These are phyloP conservation scores for Penicillium crustosum DNA, from an alignment of 2,329 filamentous ascomycete species.

Conservation along the genomic window DNA sequence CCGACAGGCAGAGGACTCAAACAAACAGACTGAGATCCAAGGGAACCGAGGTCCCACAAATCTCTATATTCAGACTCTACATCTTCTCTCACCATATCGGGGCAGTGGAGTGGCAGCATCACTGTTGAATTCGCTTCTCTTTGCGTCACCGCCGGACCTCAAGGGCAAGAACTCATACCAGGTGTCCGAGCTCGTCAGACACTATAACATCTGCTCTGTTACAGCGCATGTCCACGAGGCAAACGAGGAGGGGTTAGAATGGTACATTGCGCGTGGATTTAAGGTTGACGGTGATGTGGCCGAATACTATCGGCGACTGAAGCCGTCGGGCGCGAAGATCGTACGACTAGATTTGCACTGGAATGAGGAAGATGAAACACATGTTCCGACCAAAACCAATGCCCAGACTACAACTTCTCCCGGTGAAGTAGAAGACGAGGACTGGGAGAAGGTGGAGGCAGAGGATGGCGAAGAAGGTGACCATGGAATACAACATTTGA, in stretches of 20 bases:
- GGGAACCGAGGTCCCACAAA: slow-evolving; percentile 34
- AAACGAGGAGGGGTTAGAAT: slow-evolving; percentile 59
- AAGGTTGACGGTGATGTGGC: slow-evolving; percentile 50
- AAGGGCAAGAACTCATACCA: slow-evolving; percentile 11
- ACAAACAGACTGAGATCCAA: not conserved
- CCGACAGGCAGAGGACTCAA: slow-evolving; percentile 15
- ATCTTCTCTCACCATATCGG: slow-evolving; percentile 60
- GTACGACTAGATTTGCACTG: slow-evolving; percentile 43
- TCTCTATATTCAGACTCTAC: slow-evolving; percentile 63
- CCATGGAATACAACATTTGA: slow-evolving; percentile 33
- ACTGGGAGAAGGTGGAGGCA: slow-evolving; percentile 45
- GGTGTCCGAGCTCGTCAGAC: slow-evolving; percentile 43
- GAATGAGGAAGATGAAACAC: slow-evolving; percentile 15
- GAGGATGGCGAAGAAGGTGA: slow-evolving; percentile 38
- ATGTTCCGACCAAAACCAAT: not conserved
- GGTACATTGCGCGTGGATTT: slow-evolving; percentile 62
- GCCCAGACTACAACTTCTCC: not conserved
- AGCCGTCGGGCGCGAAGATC: slow-evolving; percentile 56
- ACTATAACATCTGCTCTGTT: slow-evolving; percentile 53
- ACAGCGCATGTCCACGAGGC: slow-evolving; percentile 66
- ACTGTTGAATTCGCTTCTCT: slow-evolving; percentile 50
- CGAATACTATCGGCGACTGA: slow-evolving; percentile 61
- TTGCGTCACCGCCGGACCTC: slow-evolving; percentile 12
- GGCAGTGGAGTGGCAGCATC: slow-evolving; percentile 57
- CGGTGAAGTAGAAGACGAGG: slow-evolving; percentile 37